Evolutionary conservation across 441 rosid species (phyloP), one percentile per base, ranked within the genome.

Genomic region (Capsella rubella): DNA sequence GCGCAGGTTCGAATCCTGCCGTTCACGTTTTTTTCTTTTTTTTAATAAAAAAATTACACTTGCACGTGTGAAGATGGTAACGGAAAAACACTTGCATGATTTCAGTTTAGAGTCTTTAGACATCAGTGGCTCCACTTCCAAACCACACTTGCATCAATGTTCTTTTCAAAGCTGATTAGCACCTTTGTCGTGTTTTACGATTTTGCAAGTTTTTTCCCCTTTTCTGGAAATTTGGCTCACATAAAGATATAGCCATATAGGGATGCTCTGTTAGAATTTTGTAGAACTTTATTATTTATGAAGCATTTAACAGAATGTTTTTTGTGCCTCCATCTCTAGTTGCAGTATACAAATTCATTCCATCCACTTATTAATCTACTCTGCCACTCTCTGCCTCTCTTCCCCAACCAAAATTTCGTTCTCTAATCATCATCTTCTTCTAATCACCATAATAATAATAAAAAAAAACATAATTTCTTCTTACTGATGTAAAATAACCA

Each of bases 1-100:
- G 90, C 95, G 92, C 96, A 88, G 92, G 93, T 89, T 92, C 90
- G 95, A 87, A 88, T 95, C 90, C 90, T 88, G 95, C 93, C 86
- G 94, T 69, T 65, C 90, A 88, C 95, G 97, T 2, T 14, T 13
- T 49, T 3, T 43, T 7, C 4, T 21, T 21, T 9, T 3, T 21
- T 21, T 21, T 21, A 21, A 16, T 16, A 21, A 21, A 21, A 21
- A 21, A 21, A 0, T 21, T 21, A 21, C 25, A 21, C 25, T 21
- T 21, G 2, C 25, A 21, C 25, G 25, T 21, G 25, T 21, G 25
- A 21, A 21, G 32, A 29, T 29, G 32, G 32, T 29, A 4, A 29
- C 32, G 25, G 32, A 29, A 4, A 4, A 29, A 29, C 32, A 5
- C 32, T 32, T 32, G 6, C 35, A 32, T 32, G 42, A 8, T 37